phyloP scores from a whole-genome alignment of 192 early-diverging fungal species.

The Pecoramyces ruminantium region DNA sequence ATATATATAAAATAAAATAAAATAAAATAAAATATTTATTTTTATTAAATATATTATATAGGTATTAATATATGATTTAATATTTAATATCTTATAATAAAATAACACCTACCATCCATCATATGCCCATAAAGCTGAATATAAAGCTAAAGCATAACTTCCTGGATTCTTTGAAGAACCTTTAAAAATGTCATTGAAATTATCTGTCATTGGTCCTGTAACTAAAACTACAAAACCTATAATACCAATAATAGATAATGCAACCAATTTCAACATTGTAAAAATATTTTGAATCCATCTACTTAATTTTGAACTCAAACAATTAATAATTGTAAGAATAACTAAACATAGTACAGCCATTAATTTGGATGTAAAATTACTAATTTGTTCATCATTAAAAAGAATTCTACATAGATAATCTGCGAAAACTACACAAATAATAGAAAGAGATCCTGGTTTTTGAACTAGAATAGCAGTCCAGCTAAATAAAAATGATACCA shows the following conservation, averaged over 20 bases:
- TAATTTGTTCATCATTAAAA: conserved; percentile 9
- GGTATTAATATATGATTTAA: no score
- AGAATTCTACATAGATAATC: conserved; percentile 58
- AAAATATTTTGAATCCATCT: conserved; percentile 20
- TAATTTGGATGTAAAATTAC: conserved; percentile 18
- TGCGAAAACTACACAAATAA: conserved; percentile 56
- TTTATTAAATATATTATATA: no score
- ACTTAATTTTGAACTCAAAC: conserved; percentile 12
- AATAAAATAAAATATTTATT: no score
- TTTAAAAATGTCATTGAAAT: conserved; percentile 28
- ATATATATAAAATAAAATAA: no score
- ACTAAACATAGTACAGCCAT: conserved; percentile 16
- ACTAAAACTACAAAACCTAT: conserved; percentile 7
- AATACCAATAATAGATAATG: conserved; percentile 14
- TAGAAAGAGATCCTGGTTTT: conserved; percentile 48
- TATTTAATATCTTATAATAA: no score
- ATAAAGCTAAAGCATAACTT: conserved; percentile 56
- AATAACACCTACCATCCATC: conserved; percentile 18
- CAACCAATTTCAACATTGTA: conserved; percentile 19
- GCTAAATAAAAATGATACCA: conserved; percentile 56
- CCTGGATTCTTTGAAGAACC: conserved; percentile 32
- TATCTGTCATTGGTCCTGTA: not conserved
- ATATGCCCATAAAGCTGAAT: conserved; percentile 37
- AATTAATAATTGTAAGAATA: conserved; percentile 19
- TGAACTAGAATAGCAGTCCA: conserved; percentile 52